A percentile compares a stretch with the other conserved stretches of the same genome.
Conservation (phyloP, 257 asterid species). For the Leptodermis oblonga region DNA sequence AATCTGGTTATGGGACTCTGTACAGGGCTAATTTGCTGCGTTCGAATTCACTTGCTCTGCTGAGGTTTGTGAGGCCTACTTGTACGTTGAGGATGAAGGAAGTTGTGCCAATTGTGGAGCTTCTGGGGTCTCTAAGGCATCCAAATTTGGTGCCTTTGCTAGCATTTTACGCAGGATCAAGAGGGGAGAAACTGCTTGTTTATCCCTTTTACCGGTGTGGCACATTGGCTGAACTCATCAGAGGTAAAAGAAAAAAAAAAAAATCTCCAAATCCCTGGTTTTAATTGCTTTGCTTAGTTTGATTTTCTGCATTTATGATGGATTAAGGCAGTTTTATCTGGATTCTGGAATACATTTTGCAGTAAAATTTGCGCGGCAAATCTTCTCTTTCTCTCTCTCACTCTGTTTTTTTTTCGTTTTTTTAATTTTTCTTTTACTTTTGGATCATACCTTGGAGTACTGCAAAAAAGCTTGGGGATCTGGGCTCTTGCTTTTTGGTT, state of each 20-base stretch:
- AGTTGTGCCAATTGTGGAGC: conserved; percentile 53
- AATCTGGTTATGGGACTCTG: conserved; percentile 76
- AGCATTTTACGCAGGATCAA: conserved; percentile 83
- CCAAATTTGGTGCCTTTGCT: conserved; percentile 70
- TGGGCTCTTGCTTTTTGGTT: conserved; percentile 6
- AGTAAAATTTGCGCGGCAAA: background rate
- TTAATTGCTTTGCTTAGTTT: conserved; percentile 4
- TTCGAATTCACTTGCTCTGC: conserved; percentile 51
- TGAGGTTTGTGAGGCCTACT: conserved; percentile 88
- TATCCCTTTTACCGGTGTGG: conserved; percentile 69
- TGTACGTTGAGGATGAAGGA: conserved; percentile 69
- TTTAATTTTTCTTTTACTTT: too few relatives aligned
- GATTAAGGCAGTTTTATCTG: background rate
- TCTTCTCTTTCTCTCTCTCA: background rate
- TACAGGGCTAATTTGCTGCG: conserved; percentile 62
- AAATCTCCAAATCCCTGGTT: conserved; percentile 1
- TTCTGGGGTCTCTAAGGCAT: conserved; percentile 73
- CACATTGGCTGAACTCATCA: conserved; percentile 61
- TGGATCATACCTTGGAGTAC: background rate
- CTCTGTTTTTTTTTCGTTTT: too few relatives aligned
- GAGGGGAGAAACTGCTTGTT: conserved; percentile 85
- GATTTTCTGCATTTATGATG: conserved; percentile 13
- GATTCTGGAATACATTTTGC: too few relatives aligned
- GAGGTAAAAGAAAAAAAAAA: too few relatives aligned
- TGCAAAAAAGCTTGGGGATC: background rate